A percentile compares a stretch with the other conserved stretches of the same genome.
Evolutionary conservation across 345 rosid genomes (phyloP).

Genomic region (Fremontodendron californicum): DNA sequence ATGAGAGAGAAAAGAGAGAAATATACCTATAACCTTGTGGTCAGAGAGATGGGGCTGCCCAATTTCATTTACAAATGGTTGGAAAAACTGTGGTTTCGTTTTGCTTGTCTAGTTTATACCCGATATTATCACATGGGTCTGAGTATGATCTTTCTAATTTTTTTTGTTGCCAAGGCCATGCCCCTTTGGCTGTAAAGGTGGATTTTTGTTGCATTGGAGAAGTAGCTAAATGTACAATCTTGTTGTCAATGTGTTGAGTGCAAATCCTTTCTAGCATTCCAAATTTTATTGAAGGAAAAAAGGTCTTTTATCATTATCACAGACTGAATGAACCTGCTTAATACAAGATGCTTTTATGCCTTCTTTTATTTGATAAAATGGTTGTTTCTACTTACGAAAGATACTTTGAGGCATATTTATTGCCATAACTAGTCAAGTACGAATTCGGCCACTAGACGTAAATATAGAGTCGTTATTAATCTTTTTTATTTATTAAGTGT

Average conservation of each 20-base stretch:
- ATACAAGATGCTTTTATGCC: neutral
- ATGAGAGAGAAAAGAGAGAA: conserved; percentile 14
- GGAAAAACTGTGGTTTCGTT: neutral
- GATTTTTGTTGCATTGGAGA: neutral
- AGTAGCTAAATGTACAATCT: neutral
- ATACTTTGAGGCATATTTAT: neutral
- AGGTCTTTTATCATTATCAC: neutral
- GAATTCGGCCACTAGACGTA: too few relatives aligned
- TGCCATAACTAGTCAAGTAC: too few relatives aligned
- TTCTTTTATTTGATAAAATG: neutral
- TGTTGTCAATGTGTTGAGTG: neutral
- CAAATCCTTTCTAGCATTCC: neutral
- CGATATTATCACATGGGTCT: neutral
- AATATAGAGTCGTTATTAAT: too few relatives aligned
- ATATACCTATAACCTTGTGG: neutral
- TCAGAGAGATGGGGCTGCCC: neutral
- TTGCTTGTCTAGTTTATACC: conserved; percentile 1
- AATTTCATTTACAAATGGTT: neutral
- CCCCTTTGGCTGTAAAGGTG: neutral
- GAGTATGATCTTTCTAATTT: neutral
- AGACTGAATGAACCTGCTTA: neutral
- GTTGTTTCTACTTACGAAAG: neutral
- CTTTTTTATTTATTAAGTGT: too few relatives aligned
- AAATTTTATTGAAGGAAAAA: neutral
- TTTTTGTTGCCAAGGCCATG: neutral